These are phyloP conservation scores for Buxus sempervirens DNA, from an alignment of 164 flowering plant genomes.

Conservation along the genomic window DNA sequence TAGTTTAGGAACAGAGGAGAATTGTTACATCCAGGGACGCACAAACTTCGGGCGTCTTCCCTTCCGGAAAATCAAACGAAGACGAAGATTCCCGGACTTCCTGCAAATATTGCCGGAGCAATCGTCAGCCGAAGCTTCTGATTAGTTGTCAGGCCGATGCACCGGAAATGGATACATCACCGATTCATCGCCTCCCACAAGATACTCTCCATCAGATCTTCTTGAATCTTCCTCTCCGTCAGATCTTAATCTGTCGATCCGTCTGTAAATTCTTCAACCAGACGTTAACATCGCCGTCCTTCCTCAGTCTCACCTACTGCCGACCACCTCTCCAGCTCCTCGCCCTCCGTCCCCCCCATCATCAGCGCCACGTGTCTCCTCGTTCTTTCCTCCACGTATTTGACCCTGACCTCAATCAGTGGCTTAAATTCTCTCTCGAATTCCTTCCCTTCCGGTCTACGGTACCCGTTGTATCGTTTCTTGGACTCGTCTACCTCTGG, in stretches of 20 bases:
- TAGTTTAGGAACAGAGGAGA: background rate
- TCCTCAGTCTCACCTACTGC: conserved; percentile 37
- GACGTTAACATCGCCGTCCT: conserved; percentile 52
- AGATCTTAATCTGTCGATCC: conserved; percentile 59
- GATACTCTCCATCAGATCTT: conserved; percentile 81
- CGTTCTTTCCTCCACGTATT: conserved; percentile 39
- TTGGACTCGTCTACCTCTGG: conserved; percentile 65
- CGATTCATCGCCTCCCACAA: conserved; percentile 52
- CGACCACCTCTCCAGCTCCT: conserved; percentile 43
- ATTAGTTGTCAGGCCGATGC: background rate
- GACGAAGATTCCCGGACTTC: background rate
- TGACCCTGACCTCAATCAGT: conserved; percentile 44
- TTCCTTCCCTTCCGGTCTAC: conserved; percentile 49
- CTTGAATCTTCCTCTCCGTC: conserved; percentile 64
- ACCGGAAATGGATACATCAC: conserved; percentile 21
- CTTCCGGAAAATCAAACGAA: background rate
- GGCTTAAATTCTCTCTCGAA: conserved; percentile 59
- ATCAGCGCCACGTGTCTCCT: conserved; percentile 30
- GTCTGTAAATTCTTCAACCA: conserved; percentile 60
- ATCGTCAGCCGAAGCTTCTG: too few relatives aligned
- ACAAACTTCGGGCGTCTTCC: background rate
- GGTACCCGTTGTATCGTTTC: conserved; percentile 38
- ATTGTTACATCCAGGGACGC: background rate
- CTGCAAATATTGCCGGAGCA: background rate
- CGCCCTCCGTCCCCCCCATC: conserved; percentile 61